Evolutionary conservation across 1,139 yeast genomes (phyloP).

Genomic region (Geotrichum carabidarum): DNA sequence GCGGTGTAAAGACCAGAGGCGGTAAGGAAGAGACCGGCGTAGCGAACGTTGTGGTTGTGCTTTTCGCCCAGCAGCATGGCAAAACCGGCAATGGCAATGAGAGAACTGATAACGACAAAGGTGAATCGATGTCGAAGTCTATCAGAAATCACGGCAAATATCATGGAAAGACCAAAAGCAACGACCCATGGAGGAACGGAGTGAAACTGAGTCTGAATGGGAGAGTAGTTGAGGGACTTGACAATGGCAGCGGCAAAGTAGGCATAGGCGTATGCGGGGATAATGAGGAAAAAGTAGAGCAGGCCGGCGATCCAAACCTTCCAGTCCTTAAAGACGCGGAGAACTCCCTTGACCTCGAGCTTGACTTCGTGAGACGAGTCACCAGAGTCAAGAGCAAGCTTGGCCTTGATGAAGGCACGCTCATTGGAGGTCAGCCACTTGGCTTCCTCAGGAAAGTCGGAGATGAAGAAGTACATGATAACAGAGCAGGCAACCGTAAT

Average conservation of each 20-base stretch:
- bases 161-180: slow-evolving; percentile 54
- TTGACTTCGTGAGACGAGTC: slow-evolving; percentile 39
- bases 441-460: slow-evolving; percentile 73
- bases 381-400: slow-evolving; percentile 45
- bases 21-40: slow-evolving; percentile 66
- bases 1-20: slow-evolving; percentile 64
- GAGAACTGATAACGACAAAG: slow-evolving; percentile 43
- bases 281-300: slow-evolving; percentile 57
- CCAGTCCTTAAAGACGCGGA: slow-evolving; percentile 38
- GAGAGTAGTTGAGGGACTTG: slow-evolving; percentile 52
- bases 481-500: slow-evolving; percentile 60
- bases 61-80: slow-evolving; percentile 44
- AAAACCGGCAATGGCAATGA: slow-evolving; percentile 52
- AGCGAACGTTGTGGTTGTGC: slow-evolving; percentile 43
- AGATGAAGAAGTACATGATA: slow-evolving; percentile 57
- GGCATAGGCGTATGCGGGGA: slow-evolving; percentile 69
- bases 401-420: slow-evolving; percentile 39
- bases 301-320: slow-evolving; percentile 54
- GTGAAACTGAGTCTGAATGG: slow-evolving; percentile 58
- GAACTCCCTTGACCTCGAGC: slow-evolving; percentile 33
- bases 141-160: slow-evolving; percentile 45
- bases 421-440: slow-evolving; percentile 42
- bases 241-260: slow-evolving; percentile 65
- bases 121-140: slow-evolving; percentile 44
- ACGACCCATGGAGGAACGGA: slow-evolving; percentile 71